Base-by-base conservation (phyloP, 2,329 filamentous ascomycete species). In the Cladosporium sp. region DNA sequence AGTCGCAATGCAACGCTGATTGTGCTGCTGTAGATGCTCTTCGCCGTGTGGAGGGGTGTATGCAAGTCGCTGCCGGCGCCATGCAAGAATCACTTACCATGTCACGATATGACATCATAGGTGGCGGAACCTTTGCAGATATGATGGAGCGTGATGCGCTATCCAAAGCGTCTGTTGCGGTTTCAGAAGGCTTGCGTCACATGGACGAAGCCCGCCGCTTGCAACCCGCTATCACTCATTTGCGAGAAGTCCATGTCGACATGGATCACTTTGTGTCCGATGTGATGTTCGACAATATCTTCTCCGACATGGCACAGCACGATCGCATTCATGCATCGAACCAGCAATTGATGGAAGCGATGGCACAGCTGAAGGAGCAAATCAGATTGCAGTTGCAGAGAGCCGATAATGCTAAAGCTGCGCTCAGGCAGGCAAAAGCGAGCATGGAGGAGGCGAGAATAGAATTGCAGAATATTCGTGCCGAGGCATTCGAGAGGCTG, bases 101-200 rank as follows among this genome's bases (percentile, higher is more conserved):
- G 39, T 78, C 77, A 3, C 68, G 70, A 12, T 47, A 72, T 62
- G 81, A 83, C 59, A 77, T 80, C 66, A 79, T 78, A 52, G 80
- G 79, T 39, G 79, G 78, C 15, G 78, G 78, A 12, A 72, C 72
- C 3, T 72, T 79, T 48, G 67, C 69, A 1, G 78, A 81, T 65
- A 78, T 83, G 75, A 77, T 80, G 71, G 82, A 85, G 69, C 74
- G 79, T 22, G 78, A 77, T 60, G 74, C 76, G 7, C 74, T 86
- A 13, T 71, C 53, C n/a, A 20, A 55, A 15, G 53, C 47, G 9
- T 40, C 35, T 28, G 55, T 57, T 10, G 36, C 36, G n/a, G 44
- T 57, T 15, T 51, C 63, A 24, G 51, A 58, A 17, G 59, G 61
- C 1, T 37, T 62, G 3, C 58, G 62, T 4, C 62, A 65, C 15